Conservation (phyloP, 495 filamentous ascomycete genomes). For the Lichenothelia convexa region DNA sequence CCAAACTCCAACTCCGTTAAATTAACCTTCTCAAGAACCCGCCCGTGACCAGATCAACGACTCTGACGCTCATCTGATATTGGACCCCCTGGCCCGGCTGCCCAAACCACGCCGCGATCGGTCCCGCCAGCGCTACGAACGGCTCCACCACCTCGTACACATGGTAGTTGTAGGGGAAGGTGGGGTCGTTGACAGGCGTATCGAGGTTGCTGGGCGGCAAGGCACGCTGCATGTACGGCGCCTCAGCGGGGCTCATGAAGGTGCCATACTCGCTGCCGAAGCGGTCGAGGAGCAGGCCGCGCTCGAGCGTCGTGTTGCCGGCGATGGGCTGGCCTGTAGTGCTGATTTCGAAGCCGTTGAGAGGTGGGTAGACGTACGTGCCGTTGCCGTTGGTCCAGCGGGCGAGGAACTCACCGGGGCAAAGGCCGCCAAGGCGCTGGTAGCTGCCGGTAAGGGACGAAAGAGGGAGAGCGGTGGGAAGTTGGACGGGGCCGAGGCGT, state of each 20-base stretch:
- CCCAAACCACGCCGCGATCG: constrained; percentile 37
- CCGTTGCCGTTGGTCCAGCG: constrained; percentile 31
- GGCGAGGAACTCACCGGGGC: constrained; percentile 26
- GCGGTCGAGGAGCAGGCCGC: constrained; percentile 33
- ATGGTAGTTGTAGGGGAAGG: constrained; percentile 36
- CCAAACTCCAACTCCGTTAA: too few species aligned
- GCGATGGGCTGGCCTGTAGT: constrained; percentile 20
- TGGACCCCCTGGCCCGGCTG: constrained; percentile 39
- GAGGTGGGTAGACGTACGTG: constrained; percentile 25
- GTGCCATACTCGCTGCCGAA: constrained; percentile 32
- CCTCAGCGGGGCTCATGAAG: constrained; percentile 28
- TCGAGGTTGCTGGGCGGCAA: constrained; percentile 34
- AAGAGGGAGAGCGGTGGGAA: constrained; percentile 24
- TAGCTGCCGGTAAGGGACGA: too few species aligned
- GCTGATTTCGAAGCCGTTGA: constrained; percentile 26
- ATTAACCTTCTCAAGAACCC: too few species aligned
- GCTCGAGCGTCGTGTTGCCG: constrained; percentile 27
- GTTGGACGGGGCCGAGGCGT: constrained; percentile 29
- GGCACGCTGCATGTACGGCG: constrained; percentile 33
- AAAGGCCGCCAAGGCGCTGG: constrained; percentile 15
- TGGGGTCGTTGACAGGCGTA: constrained; percentile 16
- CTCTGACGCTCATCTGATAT: too few species aligned
- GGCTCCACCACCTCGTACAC: constrained; percentile 30
- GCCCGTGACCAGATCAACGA: too few species aligned
- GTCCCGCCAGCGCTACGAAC: constrained; percentile 28